These are phyloP conservation scores for Spatholobus suberectus DNA, from an alignment of 306 rosid genomes.

Conservation along the genomic window DNA sequence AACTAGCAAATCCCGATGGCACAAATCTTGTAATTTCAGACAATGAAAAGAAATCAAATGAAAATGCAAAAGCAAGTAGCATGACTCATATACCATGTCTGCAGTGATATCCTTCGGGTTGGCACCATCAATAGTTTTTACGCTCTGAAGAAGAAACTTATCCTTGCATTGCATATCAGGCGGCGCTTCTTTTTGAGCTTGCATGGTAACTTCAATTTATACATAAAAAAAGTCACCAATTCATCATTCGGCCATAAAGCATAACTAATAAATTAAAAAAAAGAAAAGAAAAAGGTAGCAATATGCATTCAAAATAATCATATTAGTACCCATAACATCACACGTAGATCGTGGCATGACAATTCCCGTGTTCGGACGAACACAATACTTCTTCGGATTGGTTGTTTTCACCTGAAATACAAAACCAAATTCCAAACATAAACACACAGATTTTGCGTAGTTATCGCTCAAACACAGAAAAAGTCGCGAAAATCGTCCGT, in stretches of 20 bases:
- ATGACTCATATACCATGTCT: conserved; percentile 71
- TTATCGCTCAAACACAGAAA: background rate
- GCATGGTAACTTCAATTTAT: conserved; percentile 78
- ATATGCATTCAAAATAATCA: background rate
- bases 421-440: conserved; percentile 33
- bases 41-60: conserved; percentile 10
- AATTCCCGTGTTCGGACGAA: conserved; percentile 96
- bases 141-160: conserved; percentile 97
- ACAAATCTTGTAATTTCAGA: conserved; percentile 43
- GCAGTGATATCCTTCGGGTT: conserved; percentile 71
- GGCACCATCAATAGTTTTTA: conserved; percentile 62
- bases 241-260: background rate
- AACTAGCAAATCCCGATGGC: conserved; percentile 64
- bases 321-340: conserved; percentile 77
- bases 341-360: conserved; percentile 89
- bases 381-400: conserved; percentile 96
- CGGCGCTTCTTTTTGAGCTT: conserved; percentile 93
- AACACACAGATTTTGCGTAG: conserved; percentile 10
- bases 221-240: background rate
- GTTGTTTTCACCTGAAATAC: conserved; percentile 87
- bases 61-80: conserved; percentile 24
- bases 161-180: conserved; percentile 95
- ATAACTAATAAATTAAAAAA: background rate
- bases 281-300: background rate
- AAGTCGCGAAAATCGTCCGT: no score